Evolutionary conservation across 2,329 filamentous ascomycete genomes (phyloP), one percentile per base, ranked within the genome.

Genomic region (Hymenoscyphus albidus): DNA sequence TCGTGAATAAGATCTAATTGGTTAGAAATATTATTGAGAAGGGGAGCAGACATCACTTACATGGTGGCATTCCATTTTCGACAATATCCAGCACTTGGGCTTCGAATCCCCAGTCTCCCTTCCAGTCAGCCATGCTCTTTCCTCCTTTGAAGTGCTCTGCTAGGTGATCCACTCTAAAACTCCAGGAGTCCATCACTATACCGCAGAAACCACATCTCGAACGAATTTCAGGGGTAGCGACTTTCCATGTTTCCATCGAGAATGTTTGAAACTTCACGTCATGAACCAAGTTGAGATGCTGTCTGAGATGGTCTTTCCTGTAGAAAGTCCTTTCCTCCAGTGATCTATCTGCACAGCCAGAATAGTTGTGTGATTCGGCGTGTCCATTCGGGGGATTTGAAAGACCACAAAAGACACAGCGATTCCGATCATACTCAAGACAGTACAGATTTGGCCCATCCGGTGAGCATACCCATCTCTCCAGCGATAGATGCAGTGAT

Each of bases 31-130:
- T 18, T 12, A 73, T 61, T 58, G 64, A 22, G 5, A 39, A 14
- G 14, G 27, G 7, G 27, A 3, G 27, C 76, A 67, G 2, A 59
- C 55, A 74, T 74, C 74, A 77, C 78, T 82, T 81, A 86, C 84
- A 88, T 59, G 86, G 85, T 62, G 86, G 86, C 64, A 89, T 87
- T 58, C 85, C 85, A 72, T 88, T 88, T 75, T 88, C 86, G 71
- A 88, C 83, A 79, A 88, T 83, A 67, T 85, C 80, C 69, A 87
- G 78, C 54, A 88, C 82, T 42, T 84, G 81, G 35, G 78, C 77
- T 63, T 88, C 86, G 67, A 89, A 88, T 80, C 86, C 86, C 85
- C 86, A 88, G 76, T 87, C 86, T 78, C 86, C 86, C 80, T 87
- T 86, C 86, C 86, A 89, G 75, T 88, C 84, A 67, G 83, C 84